Evolutionary conservation across 2,329 filamentous ascomycete species (phyloP).

Genomic region (Aspergillus alliaceus): DNA sequence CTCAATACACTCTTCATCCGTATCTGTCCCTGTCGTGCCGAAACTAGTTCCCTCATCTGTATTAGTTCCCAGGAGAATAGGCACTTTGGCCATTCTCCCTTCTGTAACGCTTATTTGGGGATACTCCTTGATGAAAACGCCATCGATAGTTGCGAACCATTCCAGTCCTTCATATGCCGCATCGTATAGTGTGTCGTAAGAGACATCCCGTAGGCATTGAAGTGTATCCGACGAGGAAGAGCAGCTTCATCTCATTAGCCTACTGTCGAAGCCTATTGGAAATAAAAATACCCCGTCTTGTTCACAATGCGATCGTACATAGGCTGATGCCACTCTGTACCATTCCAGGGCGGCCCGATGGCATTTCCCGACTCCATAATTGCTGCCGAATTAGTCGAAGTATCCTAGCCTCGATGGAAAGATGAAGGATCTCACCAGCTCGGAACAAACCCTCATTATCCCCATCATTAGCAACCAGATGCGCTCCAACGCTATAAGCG

Average conservation of each 20-base stretch:
- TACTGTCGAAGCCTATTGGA: not conserved
- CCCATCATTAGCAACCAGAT: conserved; percentile 29
- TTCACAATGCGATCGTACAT: conserved; percentile 33
- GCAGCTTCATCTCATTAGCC: conserved; percentile 17
- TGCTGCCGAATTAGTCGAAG: conserved; percentile 15
- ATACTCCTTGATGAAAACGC: conserved; percentile 56
- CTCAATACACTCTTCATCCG: conserved; percentile 51
- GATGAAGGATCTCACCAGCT: conserved; percentile 21
- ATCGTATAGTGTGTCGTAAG: conserved; percentile 24
- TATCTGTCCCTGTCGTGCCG: conserved; percentile 53
- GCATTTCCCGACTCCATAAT: conserved; percentile 35
- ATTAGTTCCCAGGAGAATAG: conserved; percentile 64
- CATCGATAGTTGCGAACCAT: conserved; percentile 52
- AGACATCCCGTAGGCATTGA: conserved; percentile 29
- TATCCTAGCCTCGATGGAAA: too few relatives aligned
- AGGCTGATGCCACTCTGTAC: conserved; percentile 34
- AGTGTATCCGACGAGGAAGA: conserved; percentile 26
- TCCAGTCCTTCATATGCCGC: conserved; percentile 27
- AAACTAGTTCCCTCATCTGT: conserved; percentile 65
- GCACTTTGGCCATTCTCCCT: conserved; percentile 62
- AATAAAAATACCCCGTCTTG: conserved; percentile 20
- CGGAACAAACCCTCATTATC: conserved; percentile 32
- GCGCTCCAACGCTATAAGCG: conserved; percentile 32
- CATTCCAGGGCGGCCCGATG: conserved; percentile 32
- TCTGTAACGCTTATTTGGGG: conserved; percentile 55